These are phyloP conservation scores for Hypericum perforatum DNA, from an alignment of 345 rosid genomes.

Conservation along the genomic window DNA sequence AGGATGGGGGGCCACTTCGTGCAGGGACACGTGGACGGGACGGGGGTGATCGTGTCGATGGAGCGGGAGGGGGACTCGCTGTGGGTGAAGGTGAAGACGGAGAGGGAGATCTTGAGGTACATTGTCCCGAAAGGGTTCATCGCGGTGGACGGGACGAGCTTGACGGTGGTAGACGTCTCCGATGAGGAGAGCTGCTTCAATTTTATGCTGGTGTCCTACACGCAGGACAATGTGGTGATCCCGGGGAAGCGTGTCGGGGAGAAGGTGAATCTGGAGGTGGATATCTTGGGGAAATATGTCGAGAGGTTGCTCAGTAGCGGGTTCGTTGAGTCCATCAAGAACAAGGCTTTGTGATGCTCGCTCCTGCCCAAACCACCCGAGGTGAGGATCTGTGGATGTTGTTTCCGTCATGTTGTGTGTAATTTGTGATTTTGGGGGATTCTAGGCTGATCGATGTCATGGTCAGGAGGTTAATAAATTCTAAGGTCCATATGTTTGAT, in stretches of 20 bases:
- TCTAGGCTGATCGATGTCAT: no score
- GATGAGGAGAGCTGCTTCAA: not conserved
- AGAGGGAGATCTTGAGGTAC: not conserved
- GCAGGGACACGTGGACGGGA: constrained; percentile 1
- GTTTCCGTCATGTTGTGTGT: no score
- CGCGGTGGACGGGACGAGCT: not conserved
- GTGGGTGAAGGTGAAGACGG: not conserved
- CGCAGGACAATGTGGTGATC: not conserved
- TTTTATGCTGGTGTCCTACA: not conserved
- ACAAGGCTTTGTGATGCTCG: not conserved
- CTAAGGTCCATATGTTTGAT: no score
- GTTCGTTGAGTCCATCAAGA: not conserved
- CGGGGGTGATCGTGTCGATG: not conserved
- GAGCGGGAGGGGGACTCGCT: constrained; percentile 1
- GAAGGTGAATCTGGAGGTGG: constrained; percentile 3
- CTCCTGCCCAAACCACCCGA: not conserved
- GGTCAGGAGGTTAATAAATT: no score
- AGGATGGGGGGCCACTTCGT: not conserved
- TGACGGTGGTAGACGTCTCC: not conserved
- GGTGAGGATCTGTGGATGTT: no score
- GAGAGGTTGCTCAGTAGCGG: not conserved
- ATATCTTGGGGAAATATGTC: not conserved
- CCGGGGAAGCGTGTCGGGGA: not conserved
- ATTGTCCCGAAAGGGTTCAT: not conserved
- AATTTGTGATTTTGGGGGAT: no score